Percentiles rank a stretch among this genome's conserved stretches.
These are phyloP conservation scores for Akanthomyces dipterigenus DNA, from an alignment of 2,329 filamentous ascomycete genomes.

Conservation along the genomic window DNA sequence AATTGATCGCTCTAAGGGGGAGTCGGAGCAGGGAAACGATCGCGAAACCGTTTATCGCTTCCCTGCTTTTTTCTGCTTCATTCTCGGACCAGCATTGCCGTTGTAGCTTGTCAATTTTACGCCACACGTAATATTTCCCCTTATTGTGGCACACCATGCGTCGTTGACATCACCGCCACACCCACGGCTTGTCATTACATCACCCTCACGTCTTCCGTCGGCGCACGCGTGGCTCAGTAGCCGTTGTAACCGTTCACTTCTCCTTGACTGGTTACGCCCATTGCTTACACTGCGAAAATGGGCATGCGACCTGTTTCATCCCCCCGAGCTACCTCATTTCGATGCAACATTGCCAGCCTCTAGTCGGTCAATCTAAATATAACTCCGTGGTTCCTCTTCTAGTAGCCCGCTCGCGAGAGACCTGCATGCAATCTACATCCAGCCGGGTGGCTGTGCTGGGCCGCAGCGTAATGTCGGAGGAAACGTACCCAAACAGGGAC, in stretches of 20 bases:
- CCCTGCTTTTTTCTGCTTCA: neutral
- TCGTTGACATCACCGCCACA: conserved; percentile 6
- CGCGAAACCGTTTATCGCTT: neutral
- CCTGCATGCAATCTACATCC: neutral
- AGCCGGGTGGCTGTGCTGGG: neutral
- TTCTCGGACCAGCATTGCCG: neutral
- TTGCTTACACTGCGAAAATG: no score
- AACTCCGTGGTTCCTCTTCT: neutral
- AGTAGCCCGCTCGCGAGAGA: neutral
- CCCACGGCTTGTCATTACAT: neutral
- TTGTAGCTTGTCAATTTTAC: neutral
- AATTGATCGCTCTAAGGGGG: neutral
- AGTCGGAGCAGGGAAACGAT: neutral
- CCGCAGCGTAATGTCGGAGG: neutral
- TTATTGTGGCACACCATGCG: neutral
- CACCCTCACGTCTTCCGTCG: neutral
- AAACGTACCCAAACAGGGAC: neutral
- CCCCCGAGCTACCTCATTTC: neutral
- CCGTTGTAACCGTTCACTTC: neutral
- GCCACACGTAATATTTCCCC: neutral
- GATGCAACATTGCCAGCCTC: neutral
- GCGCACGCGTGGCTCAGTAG: neutral
- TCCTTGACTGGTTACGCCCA: neutral
- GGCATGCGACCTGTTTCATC: no score
- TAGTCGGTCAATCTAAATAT: no score